These are phyloP conservation scores for Iris pallida DNA, from an alignment of 116 monocot species.

Conservation along the genomic window DNA sequence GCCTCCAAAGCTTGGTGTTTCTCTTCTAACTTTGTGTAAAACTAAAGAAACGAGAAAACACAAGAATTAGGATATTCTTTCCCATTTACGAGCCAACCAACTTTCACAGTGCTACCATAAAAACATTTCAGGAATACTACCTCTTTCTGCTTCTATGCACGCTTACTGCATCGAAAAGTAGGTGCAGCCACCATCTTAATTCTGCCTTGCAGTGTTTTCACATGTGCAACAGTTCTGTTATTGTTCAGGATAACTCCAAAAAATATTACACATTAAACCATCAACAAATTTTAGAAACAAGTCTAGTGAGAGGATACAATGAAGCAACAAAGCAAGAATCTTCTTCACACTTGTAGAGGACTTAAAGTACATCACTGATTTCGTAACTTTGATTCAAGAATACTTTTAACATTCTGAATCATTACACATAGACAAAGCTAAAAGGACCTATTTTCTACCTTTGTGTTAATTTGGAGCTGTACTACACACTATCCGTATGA, in stretches of 20 bases:
- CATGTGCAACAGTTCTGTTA: slow-evolving; percentile 42
- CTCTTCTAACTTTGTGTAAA: slow-evolving; percentile 86
- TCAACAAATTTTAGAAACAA: neutral
- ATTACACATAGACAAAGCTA: no score
- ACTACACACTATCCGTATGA: no score
- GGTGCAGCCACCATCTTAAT: slow-evolving; percentile 40
- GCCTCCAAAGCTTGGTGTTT: slow-evolving; percentile 88
- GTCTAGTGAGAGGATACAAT: slow-evolving; percentile 45
- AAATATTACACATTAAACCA: neutral
- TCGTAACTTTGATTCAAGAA: no score
- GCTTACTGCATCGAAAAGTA: no score
- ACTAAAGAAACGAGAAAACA: slow-evolving; percentile 38
- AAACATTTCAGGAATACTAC: slow-evolving; percentile 23
- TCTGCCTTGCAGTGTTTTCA: slow-evolving; percentile 42
- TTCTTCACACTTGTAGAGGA: no score
- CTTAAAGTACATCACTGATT: no score
- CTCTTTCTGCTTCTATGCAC: slow-evolving; percentile 85
- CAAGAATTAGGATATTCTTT: neutral
- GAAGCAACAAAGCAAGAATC: slow-evolving; percentile 65
- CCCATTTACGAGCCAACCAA: no score
- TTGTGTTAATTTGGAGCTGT: no score
- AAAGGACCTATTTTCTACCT: no score
- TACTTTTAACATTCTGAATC: no score
- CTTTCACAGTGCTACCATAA: no score
- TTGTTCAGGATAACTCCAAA: slow-evolving; percentile 24